Percentiles rank a stretch among this genome's conserved stretches.
These are phyloP conservation scores for Quercus phellos DNA, from an alignment of 331 rosid species.

Conservation along the genomic window DNA sequence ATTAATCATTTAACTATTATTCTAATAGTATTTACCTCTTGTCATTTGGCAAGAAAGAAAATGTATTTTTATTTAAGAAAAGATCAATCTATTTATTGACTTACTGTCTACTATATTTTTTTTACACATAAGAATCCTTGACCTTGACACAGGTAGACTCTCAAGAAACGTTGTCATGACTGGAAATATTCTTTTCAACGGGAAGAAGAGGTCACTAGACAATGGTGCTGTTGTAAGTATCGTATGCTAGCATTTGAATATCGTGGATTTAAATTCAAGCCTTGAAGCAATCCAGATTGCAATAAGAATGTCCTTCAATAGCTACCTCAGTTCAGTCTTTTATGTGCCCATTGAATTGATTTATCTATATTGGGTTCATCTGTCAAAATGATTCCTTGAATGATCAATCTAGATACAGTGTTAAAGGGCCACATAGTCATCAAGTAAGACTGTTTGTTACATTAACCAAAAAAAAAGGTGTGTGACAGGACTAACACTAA, in stretches of 20 bases:
- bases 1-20: too few relatives aligned
- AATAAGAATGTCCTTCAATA: not conserved
- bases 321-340: not conserved
- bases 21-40: not conserved
- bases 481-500: not conserved
- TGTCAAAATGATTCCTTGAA: not conserved
- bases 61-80: not conserved
- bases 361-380: not conserved
- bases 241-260: not conserved
- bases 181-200: conserved; percentile 81
- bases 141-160: conserved; percentile 65
- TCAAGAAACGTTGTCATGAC: conserved; percentile 78
- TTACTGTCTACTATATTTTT: not conserved
- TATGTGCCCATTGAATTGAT: not conserved
- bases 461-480: not conserved
- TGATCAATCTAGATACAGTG: not conserved
- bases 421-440: not conserved
- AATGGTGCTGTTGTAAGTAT: conserved; percentile 74
- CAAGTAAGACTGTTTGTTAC: not conserved
- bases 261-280: not conserved
- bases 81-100: too few relatives aligned
- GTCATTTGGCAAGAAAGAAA: not conserved
- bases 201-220: conserved; percentile 60
- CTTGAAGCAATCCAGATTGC: not conserved
- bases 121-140: not conserved